Base-by-base conservation (phyloP, 1,284 basidiomycete species). In the Irpex lacteus region DNA sequence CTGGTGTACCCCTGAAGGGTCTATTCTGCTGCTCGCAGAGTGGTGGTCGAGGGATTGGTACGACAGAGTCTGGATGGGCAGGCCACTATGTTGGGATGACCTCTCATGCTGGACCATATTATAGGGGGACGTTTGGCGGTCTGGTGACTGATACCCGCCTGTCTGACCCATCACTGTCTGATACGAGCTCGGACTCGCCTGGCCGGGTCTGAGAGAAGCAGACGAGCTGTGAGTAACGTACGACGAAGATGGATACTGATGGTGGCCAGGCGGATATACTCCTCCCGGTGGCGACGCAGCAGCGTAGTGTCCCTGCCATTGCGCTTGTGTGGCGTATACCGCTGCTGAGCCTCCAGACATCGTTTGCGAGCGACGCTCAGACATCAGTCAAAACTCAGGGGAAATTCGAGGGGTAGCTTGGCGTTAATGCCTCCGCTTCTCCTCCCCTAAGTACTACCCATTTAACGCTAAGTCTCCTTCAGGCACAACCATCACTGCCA, bases 401-500 rank as follows among this genome's bases (percentile, higher is more conserved):
- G 59, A 62, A 60, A 60, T 60, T 49, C 26, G 64, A 69, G 66
- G 64, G 66, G 70, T 66, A 65, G 65, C 63, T 52, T 71, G 71
- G 69, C 59, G 63, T 67, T 64, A 62, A 65, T 54, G 63, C 40
- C 67, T 67, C 66, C 52, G 53, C 19, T 63, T 61, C 64, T 62
- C 60, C 65, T 70, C 71, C 67, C 72, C 74, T 77, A 75, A 72
- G 70, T 75, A 72, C 65, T 73, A 69, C 50, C 66, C 63, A 67
- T 34, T 66, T 63, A 68, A 69, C 71, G 71, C 72, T 71, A 63
- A 62, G 58, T 56, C 32, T 56, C 57, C 59, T 34, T 67, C 74
- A 75, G 74, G 74, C 73, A 75, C 74, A 67, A 72, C 71, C 72
- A 36, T 26, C 72, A 74, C 72, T 72, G 74, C 74, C 74, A 72